phyloP scores from a whole-genome alignment of 2,329 filamentous ascomycete genomes.

The Penicillium frequentans region DNA sequence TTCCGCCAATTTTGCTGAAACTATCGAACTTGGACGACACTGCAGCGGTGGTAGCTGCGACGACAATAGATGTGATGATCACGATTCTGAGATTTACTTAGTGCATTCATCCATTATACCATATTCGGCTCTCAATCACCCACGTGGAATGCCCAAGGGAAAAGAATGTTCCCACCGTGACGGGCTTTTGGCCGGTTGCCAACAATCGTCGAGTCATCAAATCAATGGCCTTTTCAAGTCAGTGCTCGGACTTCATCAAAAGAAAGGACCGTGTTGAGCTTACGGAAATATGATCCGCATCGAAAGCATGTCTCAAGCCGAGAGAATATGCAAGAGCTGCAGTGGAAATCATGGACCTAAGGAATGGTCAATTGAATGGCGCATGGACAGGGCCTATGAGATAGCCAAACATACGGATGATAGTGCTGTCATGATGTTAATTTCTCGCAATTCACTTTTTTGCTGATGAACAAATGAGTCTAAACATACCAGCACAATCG shows the following conservation, averaged over 20 bases:
- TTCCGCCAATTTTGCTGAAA: conserved; percentile 78
- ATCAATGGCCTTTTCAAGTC: conserved; percentile 69
- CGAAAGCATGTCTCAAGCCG: conserved; percentile 89
- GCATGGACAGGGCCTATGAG: background rate
- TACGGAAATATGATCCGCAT: conserved; percentile 85
- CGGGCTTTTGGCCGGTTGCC: conserved; percentile 78
- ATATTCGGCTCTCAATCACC: conserved; percentile 4
- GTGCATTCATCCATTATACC: conserved; percentile 1
- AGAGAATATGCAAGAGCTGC: conserved; percentile 85
- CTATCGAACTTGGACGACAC: conserved; percentile 76
- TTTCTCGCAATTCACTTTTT: background rate
- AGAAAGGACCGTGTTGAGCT: background rate
- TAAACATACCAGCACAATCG: conserved; percentile 54
- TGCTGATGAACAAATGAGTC: background rate
- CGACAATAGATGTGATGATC: conserved; percentile 83
- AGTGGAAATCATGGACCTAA: conserved; percentile 67
- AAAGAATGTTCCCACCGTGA: conserved; percentile 93
- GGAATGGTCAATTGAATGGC: background rate
- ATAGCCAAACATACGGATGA: conserved; percentile 34
- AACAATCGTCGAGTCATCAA: conserved; percentile 89
- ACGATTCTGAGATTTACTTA: conserved; percentile 60
- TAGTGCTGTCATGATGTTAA: conserved; percentile 31
- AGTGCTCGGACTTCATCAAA: background rate
- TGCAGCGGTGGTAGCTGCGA: conserved; percentile 85
- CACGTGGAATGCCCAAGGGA: conserved; percentile 85